Percentiles rank a stretch among this genome's conserved stretches.
phyloP scores from a whole-genome alignment of 2,329 filamentous ascomycete species.

The Salinomyces thailandicus region DNA sequence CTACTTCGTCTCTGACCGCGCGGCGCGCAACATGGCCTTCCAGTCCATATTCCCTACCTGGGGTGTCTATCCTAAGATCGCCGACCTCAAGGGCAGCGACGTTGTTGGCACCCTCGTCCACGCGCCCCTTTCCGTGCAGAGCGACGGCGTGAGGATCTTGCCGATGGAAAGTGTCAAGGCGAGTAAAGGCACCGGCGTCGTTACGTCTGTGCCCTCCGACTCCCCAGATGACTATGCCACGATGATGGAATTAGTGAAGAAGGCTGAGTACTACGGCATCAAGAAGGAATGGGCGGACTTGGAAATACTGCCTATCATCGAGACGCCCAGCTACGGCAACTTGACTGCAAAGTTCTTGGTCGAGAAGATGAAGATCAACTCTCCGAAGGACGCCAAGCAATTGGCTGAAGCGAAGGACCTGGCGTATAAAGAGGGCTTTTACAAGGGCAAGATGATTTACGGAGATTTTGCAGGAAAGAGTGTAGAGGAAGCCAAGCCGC shows the following conservation, averaged over 20 bases:
- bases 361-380: constrained; percentile 90
- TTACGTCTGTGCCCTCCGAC: constrained; percentile 91
- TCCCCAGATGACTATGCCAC: constrained; percentile 93
- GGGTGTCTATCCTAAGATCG: constrained; percentile 62
- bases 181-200: constrained; percentile 91
- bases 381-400: constrained; percentile 85
- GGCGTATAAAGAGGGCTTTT: constrained; percentile 95
- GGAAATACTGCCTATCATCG: constrained; percentile 79
- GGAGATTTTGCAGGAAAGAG: constrained; percentile 81
- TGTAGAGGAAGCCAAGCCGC: constrained; percentile 77
- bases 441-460: constrained; percentile 81
- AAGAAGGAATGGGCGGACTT: constrained; percentile 92
- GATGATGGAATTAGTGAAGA: constrained; percentile 78
- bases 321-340: constrained; percentile 79
- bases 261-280: constrained; percentile 91
- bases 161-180: constrained; percentile 92
- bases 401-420: constrained; percentile 90
- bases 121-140: constrained; percentile 80
- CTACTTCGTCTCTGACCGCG: constrained; percentile 70
- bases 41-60: constrained; percentile 75
- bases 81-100: constrained; percentile 65
- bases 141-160: constrained; percentile 71
- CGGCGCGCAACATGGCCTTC: constrained; percentile 91
- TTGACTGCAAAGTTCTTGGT: constrained; percentile 73
- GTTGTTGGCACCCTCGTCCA: constrained; percentile 81